Percentiles rank a stretch among this genome's conserved stretches.
Conservation (phyloP, 2,329 filamentous ascomycete genomes). For the Curvularia spicifera region DNA sequence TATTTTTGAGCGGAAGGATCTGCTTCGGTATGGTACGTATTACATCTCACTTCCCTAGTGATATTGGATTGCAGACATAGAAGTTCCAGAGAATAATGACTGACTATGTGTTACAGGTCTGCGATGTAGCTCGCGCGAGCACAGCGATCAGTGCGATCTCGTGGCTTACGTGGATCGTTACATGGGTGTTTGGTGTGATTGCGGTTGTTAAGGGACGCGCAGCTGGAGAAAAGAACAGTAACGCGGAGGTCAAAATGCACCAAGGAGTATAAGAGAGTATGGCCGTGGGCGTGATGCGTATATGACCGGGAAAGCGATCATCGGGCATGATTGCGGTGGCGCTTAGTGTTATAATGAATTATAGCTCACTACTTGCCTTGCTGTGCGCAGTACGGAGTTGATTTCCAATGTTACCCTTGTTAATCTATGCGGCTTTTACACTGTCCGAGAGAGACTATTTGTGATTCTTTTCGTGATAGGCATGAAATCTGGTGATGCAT, state of each 20-base stretch:
- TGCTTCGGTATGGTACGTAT: conserved; percentile 55
- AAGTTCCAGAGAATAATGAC: not conserved
- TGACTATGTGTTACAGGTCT: conserved; percentile 49
- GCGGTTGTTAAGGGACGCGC: conserved; percentile 39
- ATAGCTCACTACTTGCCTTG: conserved; percentile 7
- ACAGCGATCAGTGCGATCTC: conserved; percentile 71
- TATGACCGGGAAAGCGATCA: conserved; percentile 17
- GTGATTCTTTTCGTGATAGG: not conserved
- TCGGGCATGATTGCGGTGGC: conserved; percentile 31
- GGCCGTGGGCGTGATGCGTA: not conserved
- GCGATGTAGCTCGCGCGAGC: conserved; percentile 67
- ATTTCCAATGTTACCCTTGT: not conserved
- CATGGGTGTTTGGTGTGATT: conserved; percentile 31
- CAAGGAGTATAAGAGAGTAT: conserved; percentile 46
- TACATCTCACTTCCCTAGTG: not conserved
- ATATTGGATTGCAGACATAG: not conserved
- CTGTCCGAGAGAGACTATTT: not conserved
- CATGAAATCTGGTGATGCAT: not conserved
- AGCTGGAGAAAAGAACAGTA: conserved; percentile 21
- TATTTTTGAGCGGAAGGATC: conserved; percentile 64
- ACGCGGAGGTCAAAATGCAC: conserved; percentile 48
- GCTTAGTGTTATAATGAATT: conserved; percentile 2
- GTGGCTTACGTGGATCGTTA: conserved; percentile 60
- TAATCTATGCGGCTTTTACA: not conserved
- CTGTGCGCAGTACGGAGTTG: conserved; percentile 2